These are phyloP conservation scores for Amphirosellinia nigrospora DNA, from an alignment of 495 filamentous ascomycete species.

Conservation along the genomic window DNA sequence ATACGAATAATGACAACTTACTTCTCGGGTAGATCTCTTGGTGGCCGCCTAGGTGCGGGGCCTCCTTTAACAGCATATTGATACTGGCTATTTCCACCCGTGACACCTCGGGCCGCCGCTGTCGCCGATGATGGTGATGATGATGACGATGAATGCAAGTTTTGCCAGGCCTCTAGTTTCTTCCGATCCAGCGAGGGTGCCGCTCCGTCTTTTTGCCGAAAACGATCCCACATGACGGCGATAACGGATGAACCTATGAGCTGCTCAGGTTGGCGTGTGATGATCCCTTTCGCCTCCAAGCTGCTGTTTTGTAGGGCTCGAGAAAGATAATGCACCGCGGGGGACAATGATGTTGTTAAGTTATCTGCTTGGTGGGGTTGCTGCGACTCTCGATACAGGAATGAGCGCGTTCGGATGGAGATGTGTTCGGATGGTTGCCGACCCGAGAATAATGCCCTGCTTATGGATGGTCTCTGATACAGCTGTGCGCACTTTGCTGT, in stretches of 20 bases:
- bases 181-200: conserved; percentile 32
- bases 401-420: neutral
- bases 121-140: too few relatives aligned
- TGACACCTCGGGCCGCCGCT: conserved; percentile 28
- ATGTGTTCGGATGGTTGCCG: neutral
- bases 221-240: conserved; percentile 38
- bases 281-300: neutral
- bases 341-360: neutral
- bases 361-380: neutral
- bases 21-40: conserved; percentile 25
- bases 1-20: conserved; percentile 13
- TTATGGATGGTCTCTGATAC: neutral
- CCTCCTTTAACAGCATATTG: conserved; percentile 39
- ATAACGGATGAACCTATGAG: conserved; percentile 5
- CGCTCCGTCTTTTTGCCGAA: conserved; percentile 37
- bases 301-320: neutral
- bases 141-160: conserved; percentile 33
- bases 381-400: neutral
- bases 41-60: conserved; percentile 29
- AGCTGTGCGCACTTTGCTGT: neutral
- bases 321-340: neutral
- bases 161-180: conserved; percentile 41
- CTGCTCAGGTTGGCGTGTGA: neutral
- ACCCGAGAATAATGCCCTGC: neutral
- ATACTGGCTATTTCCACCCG: conserved; percentile 37